Evolutionary conservation across 2,329 filamentous ascomycete genomes (phyloP), one percentile per base, ranked within the genome.

Genomic region (Kalaharituber pfeilii): DNA sequence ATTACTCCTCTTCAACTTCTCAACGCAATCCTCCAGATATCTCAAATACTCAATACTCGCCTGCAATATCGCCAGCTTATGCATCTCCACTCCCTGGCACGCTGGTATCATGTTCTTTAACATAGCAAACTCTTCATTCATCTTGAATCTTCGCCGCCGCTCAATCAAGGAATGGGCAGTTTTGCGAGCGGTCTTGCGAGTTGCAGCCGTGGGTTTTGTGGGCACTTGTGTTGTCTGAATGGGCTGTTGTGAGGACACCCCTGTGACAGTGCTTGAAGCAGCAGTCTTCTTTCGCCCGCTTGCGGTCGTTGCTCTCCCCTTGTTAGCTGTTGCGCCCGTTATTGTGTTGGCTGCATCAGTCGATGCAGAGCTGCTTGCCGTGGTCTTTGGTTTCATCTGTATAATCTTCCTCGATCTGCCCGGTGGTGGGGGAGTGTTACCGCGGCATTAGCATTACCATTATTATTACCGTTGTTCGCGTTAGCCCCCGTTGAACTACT

Each of bases 121-220:
- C 15, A 93, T 83, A 1, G 80, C 84, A 70, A 96, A 96, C 70
- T 96, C 91, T 67, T 96, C 89, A 63, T 98, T 96, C 89, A 96
- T 98, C 73, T 96, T 98, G 11, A 86, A 94, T 58, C 91, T 75
- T 63, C 91, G 73, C 55, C 89, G 73, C 47, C 91, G 75, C 71
- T 98, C 91, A 62, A 96, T 98, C 61, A 96, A 70, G 65, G 87
- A 95, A 66, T 98, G 91, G 9, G 91, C 91, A 1, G 89, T 96
- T 71, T 95, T 96, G 61, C 91, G 78, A 5, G 91, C 88, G 62
- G 91, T 93, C 72, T 95, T 96, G 54, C 87, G 77, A n/a, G 87
- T 87, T 0, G 88, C 87, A 1, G 85, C 85, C 62, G 62, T 56
- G 27, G 42, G 18, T 47, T 47, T 57, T 56, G 8, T 59, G 42